Base-by-base conservation (phyloP, 495 filamentous ascomycete species). In the Sabuloglossum arenarium region DNA sequence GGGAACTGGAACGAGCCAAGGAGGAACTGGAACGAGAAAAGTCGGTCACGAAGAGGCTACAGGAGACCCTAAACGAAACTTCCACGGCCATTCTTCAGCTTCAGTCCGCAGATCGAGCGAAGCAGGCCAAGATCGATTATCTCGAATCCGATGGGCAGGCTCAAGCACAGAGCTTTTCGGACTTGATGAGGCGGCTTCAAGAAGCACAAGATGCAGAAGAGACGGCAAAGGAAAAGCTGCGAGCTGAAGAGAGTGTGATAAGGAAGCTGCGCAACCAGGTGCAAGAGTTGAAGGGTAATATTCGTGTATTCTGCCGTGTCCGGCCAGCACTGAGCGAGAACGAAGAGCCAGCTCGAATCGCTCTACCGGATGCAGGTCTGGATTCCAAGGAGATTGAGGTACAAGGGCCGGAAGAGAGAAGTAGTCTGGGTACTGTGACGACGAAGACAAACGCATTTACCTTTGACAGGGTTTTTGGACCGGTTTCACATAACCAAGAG, bases 281-380 rank as follows among this genome's bases (percentile, higher is more conserved):
- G 34, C 89, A 97, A 65, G 93, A 99, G 61, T 75, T 99, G n/a
- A 95, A 95, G 67, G 91, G 91, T 56, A 99, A 99, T 61, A 99
- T 99, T 61, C 85, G 91, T 10, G 91, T 99, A 39, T 97, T 97
- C 75, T 96, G 89, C 66, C 81, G 91, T 62, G 89, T 96, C 30
- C 85, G 93, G n/a, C 91, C 93, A 1, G 72, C 84, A 0, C 72
- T 91, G 3, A 63, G 74, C 37, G 63, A 58, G 3, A 73, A 78
- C 42, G 78, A 83, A 1, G 73, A 74, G 24, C 76, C 81, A 29
- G 74, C 79, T 3, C 78, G 79, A 54, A 82, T 97, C 55, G 73
- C 71, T 5, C 95, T 85, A 56, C 87, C 93, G 0, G 88, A 94
- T 62, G 65, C 69, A 12, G 71, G 77, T 21, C 81, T 79, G 32